Evolutionary conservation across 352 stramenopile genomes (phyloP), one percentile per base, ranked within the genome.

Genomic region (Phytophthora niederhauseri): DNA sequence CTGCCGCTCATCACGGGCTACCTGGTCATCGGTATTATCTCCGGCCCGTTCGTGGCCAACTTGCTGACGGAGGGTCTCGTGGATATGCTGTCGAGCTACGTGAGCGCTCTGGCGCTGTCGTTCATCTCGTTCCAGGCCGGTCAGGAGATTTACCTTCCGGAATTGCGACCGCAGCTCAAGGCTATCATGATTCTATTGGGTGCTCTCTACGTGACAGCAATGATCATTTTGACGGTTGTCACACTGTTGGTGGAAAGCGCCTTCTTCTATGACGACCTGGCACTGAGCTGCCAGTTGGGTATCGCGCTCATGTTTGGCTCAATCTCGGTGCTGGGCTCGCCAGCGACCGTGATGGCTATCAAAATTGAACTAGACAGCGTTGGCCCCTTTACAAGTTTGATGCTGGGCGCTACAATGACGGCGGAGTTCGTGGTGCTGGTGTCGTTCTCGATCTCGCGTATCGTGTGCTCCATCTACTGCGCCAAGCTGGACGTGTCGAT

Each of bases 61-160:
- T 31, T 91, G 28, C 64, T 91, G 34, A 63, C 72, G 9, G 72
- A 61, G 7, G 53, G 43, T 1, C 57, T 78, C 2, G 75, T 89
- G 34, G 56, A 68, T 12, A 75, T 87, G 66, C 59, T 91, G 46
- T 68, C 80, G 31, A 74, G 36, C 46, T 85, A 76, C 26, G 76
- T 91, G 28, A 88, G 83, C 64, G 80, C 81, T 24, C 62, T 89
- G 54, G 80, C 82, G 22, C 73, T 91, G 17, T 89, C 81, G 24
- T 89, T 89, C 73, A 91, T 91, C 63, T 89, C 83, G 66, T 87
- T 88, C 73, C 81, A 91, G 53, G 82, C 82, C 17, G 82, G 82
- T 0, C 82, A 91, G 31, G 83, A 89, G 53, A 87, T 89, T 51
- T 91, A 89, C 15, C 60, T 84, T 19, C 82, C 80, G 4, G 82